phyloP scores from a whole-genome alignment of 1,139 yeast species.

The Nematodospora anomalae region DNA sequence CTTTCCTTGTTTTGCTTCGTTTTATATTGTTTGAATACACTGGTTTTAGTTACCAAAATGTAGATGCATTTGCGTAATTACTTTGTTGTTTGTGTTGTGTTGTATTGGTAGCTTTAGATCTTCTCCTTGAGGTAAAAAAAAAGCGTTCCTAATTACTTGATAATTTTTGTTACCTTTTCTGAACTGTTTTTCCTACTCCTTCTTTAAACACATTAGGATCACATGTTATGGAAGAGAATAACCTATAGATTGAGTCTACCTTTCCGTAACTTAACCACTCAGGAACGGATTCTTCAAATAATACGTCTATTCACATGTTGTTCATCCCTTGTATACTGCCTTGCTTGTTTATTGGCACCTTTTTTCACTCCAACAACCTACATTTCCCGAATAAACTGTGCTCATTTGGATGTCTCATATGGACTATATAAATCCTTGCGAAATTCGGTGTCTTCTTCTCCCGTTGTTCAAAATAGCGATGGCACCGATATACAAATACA shows the following conservation, averaged over 20 bases:
- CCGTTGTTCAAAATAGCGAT: slow-evolving; percentile 16
- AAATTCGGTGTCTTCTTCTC: slow-evolving; percentile 29
- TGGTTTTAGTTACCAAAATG: no score
- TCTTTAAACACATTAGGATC: no score
- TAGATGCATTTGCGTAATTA: no score
- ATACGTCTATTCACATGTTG: slow-evolving; percentile 26
- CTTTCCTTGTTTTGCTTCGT: not conserved
- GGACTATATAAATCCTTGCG: slow-evolving; percentile 53
- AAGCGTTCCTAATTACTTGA: no score
- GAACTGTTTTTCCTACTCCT: no score
- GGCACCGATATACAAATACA: slow-evolving; percentile 4
- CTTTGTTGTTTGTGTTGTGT: no score
- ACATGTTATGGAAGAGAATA: not conserved
- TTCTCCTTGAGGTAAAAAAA: no score
- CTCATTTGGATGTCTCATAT: slow-evolving; percentile 49
- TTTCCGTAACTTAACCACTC: slow-evolving; percentile 29
- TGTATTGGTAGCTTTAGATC: no score
- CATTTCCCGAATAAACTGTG: slow-evolving; percentile 46
- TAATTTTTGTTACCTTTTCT: no score
- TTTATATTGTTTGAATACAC: not conserved
- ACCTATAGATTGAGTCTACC: slow-evolving; percentile 17
- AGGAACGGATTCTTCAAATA: slow-evolving; percentile 32
- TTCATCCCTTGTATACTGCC: slow-evolving; percentile 18
- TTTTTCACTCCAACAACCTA: slow-evolving; percentile 22
- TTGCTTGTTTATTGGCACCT: slow-evolving; percentile 33